Evolutionary conservation across 768 basidiomycete genomes (phyloP), one percentile per base, ranked within the genome.

Genomic region (Termitomyces sp.): DNA sequence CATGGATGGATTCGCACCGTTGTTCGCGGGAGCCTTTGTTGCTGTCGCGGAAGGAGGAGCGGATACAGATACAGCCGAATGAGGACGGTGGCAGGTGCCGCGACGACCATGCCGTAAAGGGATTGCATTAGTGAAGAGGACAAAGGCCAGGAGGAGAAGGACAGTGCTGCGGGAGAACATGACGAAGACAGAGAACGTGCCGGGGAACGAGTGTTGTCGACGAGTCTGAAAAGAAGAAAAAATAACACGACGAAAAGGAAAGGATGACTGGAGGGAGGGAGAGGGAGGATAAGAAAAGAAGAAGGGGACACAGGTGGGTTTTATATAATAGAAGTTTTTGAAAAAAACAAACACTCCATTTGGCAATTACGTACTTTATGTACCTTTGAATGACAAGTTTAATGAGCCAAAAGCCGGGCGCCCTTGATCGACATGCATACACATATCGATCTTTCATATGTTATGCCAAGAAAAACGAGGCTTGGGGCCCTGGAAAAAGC

Each of bases 101-200:
- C 56, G 53, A 41, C 56, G 56, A 44, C 59, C 51, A 48, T 61
- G 52, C 39, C 56, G 57, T 35, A 57, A 32, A 23, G 64, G 65
- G 39, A 55, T 35, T 29, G 64, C 64, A 50, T 62, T 58, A 54
- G 58, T 53, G 57, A 68, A 52, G 52, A 63, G 52, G 57, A 68
- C 48, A 39, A 60, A 53, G 15, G 66, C 62, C n/a, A 66, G 57
- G 54, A 66, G 53, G 51, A 62, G 48, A 20, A 67, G 39, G 42
- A 61, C 41, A 55, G 58, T 53, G 55, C 57, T 63, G 48, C 64
- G 56, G 23, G 62, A 45, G 52, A 60, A 60, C 63, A 64, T 63
- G 57, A 58, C 54, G 56, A n/a, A 55, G 57, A n/a, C 50, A 61
- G 39, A 54, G 59, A 56, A 54, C 52, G 52, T 35, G 48, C 31